Percentiles rank a stretch among this genome's conserved stretches.
Conservation (phyloP, 225 moss, liverwort and hornwort species). For the Takakia lepidozioides region DNA sequence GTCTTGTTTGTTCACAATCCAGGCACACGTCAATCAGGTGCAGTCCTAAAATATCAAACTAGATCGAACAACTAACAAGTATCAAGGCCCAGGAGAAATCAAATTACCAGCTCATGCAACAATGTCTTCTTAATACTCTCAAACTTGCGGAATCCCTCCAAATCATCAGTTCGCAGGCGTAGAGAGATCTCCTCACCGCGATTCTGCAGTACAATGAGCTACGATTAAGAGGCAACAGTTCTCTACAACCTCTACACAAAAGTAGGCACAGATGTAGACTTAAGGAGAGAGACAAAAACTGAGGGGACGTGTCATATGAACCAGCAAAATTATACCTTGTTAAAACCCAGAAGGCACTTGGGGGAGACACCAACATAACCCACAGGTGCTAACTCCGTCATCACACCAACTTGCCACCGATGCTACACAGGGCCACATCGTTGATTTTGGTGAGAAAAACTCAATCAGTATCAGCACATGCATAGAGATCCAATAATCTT, state of each 20-base stretch:
- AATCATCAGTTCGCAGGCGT: constrained; percentile 83
- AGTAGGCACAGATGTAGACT: no score
- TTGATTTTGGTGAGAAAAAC: no score
- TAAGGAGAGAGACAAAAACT: no score
- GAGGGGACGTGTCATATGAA: no score
- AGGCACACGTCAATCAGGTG: background rate
- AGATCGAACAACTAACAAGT: background rate
- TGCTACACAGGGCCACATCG: constrained; percentile 32
- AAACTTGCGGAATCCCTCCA: constrained; percentile 87
- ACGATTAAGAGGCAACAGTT: no score
- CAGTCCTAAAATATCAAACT: background rate
- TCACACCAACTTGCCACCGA: constrained; percentile 77
- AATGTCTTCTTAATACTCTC: constrained; percentile 83
- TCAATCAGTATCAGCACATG: no score
- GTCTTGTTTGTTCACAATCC: no score
- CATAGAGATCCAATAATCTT: no score
- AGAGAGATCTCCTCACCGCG: constrained; percentile 91
- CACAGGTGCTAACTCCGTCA: constrained; percentile 87
- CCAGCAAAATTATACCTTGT: constrained; percentile 45
- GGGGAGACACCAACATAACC: constrained; percentile 84
- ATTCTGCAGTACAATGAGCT: constrained; percentile 29
- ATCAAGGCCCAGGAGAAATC: no score
- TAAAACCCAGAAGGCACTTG: constrained; percentile 77
- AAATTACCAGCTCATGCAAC: constrained; percentile 78
- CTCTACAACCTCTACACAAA: no score